A percentile compares a stretch with the other conserved stretches of the same genome.
phyloP scores from a whole-genome alignment of 2,329 filamentous ascomycete species.

The Tolypocladium paradoxum region DNA sequence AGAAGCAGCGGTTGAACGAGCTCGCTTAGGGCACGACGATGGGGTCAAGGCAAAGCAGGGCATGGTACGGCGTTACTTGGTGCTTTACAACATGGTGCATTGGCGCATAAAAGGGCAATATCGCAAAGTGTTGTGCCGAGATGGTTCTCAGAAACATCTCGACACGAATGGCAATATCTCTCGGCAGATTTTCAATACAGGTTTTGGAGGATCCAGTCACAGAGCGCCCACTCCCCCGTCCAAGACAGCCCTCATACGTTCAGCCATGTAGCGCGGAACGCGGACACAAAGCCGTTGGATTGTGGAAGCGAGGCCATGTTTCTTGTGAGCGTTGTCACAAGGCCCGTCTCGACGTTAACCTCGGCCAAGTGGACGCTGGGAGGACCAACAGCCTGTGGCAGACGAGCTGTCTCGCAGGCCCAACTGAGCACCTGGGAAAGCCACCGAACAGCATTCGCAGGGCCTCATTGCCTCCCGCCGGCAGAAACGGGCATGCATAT shows the following conservation, averaged over 20 bases:
- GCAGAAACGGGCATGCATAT: not conserved
- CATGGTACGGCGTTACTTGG: slow-evolving; percentile 21
- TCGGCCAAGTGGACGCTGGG: not conserved
- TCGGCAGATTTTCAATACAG: not conserved
- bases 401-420: not conserved
- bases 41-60: slow-evolving; percentile 8
- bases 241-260: not conserved
- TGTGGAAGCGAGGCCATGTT: not conserved
- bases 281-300: not conserved
- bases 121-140: not conserved
- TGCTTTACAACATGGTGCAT: slow-evolving; percentile 12
- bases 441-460: not conserved
- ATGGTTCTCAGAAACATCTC: not conserved
- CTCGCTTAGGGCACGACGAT: slow-evolving; percentile 13
- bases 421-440: not conserved
- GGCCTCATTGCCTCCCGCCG: not conserved
- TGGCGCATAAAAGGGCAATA: slow-evolving; percentile 16
- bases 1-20: slow-evolving; percentile 37
- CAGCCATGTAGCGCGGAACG: not conserved
- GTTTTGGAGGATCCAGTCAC: not conserved
- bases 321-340: not conserved
- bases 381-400: not conserved
- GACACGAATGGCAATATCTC: not conserved
- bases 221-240: not conserved
- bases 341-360: not conserved